Evolutionary conservation across 345 rosid species (phyloP).

Genomic region (Noccaea caerulescens): DNA sequence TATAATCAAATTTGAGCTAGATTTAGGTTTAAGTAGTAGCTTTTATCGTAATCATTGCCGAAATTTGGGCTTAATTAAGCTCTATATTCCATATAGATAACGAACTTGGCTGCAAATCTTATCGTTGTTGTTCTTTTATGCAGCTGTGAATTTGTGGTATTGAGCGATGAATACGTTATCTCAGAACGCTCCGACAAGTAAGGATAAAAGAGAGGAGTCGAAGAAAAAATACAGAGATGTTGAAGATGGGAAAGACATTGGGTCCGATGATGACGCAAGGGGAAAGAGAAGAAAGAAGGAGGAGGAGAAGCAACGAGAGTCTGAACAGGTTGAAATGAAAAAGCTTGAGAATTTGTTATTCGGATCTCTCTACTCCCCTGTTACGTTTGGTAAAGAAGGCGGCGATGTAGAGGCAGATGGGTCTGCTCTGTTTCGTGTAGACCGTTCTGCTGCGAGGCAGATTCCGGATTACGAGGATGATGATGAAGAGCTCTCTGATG

Average conservation of each 20-base stretch:
- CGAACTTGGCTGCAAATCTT: slow-evolving; percentile 6
- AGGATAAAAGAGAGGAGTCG: slow-evolving; percentile 42
- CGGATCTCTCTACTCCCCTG: slow-evolving; percentile 76
- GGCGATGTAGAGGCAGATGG: slow-evolving; percentile 45
- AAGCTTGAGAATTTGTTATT: slow-evolving; percentile 76
- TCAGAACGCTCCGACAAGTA: slow-evolving; percentile 55
- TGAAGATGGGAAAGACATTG: slow-evolving; percentile 46
- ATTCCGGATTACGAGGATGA: slow-evolving; percentile 44
- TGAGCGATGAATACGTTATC: slow-evolving; percentile 68
- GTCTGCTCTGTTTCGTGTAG: slow-evolving; percentile 63
- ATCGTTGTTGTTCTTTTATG: slow-evolving; percentile 20
- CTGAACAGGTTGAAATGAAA: slow-evolving; percentile 68
- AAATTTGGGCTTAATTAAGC: neutral
- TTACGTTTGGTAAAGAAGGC: slow-evolving; percentile 64
- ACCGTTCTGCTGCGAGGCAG: slow-evolving; percentile 50
- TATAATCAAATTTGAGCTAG: neutral
- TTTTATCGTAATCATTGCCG: neutral
- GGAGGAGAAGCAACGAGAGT: slow-evolving; percentile 49
- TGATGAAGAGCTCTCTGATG: slow-evolving; percentile 48
- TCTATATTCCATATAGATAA: neutral
- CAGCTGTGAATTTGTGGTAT: slow-evolving; percentile 12
- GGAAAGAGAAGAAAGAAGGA: slow-evolving; percentile 69
- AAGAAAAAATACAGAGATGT: slow-evolving; percentile 38
- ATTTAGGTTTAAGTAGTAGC: neutral
- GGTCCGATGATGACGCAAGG: slow-evolving; percentile 42